Evolutionary conservation across 805 yeast species (phyloP).

Genomic region (Wickerhamomyces xylosicus): DNA sequence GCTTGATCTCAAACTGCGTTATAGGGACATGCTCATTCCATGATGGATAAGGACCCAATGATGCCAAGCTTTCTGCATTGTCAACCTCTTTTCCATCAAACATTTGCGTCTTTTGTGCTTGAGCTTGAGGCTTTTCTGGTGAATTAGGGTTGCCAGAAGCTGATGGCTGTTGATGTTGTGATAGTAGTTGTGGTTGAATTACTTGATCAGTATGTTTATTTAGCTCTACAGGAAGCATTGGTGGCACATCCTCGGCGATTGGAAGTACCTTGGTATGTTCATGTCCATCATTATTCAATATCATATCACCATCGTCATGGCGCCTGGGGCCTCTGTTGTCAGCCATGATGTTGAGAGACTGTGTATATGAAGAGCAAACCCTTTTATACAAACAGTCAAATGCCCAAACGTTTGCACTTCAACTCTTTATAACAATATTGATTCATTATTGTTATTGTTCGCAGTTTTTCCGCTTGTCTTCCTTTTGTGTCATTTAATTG

Average conservation of each 20-base stretch:
- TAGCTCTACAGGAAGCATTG: neutral
- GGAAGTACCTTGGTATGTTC: neutral
- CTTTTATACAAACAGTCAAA: no score
- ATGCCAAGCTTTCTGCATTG: neutral
- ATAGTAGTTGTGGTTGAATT: no score
- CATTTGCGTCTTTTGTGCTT: neutral
- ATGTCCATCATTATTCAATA: neutral
- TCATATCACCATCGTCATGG: neutral
- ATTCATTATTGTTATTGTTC: no score
- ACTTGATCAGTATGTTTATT: neutral
- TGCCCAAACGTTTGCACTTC: no score
- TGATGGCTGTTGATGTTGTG: no score
- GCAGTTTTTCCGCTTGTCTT: no score
- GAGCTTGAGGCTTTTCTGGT: no score
- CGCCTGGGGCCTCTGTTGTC: neutral
- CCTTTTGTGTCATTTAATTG: neutral
- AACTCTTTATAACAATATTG: no score
- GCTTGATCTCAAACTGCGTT: constrained; percentile 49
- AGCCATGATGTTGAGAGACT: neutral
- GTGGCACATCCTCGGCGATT: neutral
- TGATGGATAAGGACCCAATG: constrained; percentile 9
- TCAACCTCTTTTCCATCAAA: neutral
- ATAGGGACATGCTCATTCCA: constrained; percentile 55
- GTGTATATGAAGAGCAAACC: no score
- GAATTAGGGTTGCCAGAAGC: no score